Conservation (phyloP, 768 basidiomycete genomes). For the Agrocybe chaxingu region DNA sequence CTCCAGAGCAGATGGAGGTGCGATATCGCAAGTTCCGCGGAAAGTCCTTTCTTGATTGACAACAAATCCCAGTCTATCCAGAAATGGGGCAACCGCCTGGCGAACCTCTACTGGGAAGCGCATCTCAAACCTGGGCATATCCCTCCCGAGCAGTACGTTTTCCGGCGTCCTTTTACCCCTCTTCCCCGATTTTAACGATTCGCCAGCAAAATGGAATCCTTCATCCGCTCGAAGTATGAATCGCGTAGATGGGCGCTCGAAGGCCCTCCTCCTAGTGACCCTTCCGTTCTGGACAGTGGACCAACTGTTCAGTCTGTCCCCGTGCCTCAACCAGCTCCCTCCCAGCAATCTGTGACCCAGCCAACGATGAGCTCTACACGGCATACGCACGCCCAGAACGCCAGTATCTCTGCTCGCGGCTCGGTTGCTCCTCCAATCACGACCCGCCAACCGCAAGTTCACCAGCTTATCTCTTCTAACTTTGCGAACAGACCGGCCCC, state of each 20-base stretch:
- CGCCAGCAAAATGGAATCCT: slow-evolving; percentile 93
- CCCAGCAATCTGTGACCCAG: slow-evolving; percentile 23
- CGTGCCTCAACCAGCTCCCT: slow-evolving; percentile 19
- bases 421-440: slow-evolving; percentile 27
- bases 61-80: slow-evolving; percentile 60
- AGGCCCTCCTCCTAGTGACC: slow-evolving; percentile 81
- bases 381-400: slow-evolving; percentile 26
- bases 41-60: neutral
- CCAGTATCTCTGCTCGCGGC: slow-evolving; percentile 23
- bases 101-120: slow-evolving; percentile 97
- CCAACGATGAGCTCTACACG: slow-evolving; percentile 19
- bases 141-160: slow-evolving; percentile 89
- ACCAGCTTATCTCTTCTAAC: slow-evolving; percentile 51
- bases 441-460: slow-evolving; percentile 47
- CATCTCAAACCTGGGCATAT: slow-evolving; percentile 89
- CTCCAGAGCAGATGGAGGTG: slow-evolving; percentile 95
- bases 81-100: slow-evolving; percentile 92
- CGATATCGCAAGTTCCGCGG: slow-evolving; percentile 12
- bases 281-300: slow-evolving; percentile 64
- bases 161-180: neutral
- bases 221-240: slow-evolving; percentile 97
- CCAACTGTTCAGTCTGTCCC: slow-evolving; percentile 11
- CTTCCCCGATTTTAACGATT: neutral
- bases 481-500: slow-evolving; percentile 21
- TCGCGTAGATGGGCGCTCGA: slow-evolving; percentile 89